Percentiles rank a stretch among this genome's conserved stretches.
Evolutionary conservation across 2,329 filamentous ascomycete species (phyloP).

Genomic region (Trichoderma guizhouense): DNA sequence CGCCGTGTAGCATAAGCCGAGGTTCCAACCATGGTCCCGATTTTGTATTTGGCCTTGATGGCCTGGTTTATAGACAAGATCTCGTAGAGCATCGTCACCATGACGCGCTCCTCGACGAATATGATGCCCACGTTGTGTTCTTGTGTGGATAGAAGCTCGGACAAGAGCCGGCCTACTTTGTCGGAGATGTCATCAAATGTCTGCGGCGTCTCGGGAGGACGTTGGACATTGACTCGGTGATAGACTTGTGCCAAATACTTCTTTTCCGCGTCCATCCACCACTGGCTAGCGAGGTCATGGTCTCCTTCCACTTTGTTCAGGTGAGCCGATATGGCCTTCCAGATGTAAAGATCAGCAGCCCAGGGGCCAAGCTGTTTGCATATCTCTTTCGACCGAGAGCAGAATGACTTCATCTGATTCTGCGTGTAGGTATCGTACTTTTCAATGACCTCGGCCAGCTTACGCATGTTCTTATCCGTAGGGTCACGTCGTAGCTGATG

Average conservation of each 20-base stretch:
- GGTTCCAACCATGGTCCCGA: slow-evolving; percentile 55
- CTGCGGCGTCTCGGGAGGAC: slow-evolving; percentile 20
- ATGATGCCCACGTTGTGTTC: slow-evolving; percentile 56
- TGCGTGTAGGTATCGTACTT: slow-evolving; percentile 50
- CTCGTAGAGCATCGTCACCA: slow-evolving; percentile 57
- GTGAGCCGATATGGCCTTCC: slow-evolving; percentile 41
- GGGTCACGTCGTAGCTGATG: slow-evolving; percentile 42
- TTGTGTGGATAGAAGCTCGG: slow-evolving; percentile 44
- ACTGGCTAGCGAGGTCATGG: slow-evolving; percentile 35
- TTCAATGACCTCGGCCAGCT: slow-evolving; percentile 38
- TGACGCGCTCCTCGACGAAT: slow-evolving; percentile 63
- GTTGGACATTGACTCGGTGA: slow-evolving; percentile 29
- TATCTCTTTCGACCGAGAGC: slow-evolving; percentile 48
- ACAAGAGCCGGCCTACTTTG: slow-evolving; percentile 56
- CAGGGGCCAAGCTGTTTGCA: slow-evolving; percentile 60
- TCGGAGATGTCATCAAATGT: slow-evolving; percentile 43
- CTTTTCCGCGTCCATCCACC: slow-evolving; percentile 50
- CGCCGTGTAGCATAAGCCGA: slow-evolving; percentile 38
- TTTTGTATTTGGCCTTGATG: slow-evolving; percentile 43
- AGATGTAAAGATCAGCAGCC: slow-evolving; percentile 66
- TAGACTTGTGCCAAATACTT: slow-evolving; percentile 52
- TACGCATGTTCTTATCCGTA: slow-evolving; percentile 39
- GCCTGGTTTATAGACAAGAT: slow-evolving; percentile 53
- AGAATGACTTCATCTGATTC: slow-evolving; percentile 55
- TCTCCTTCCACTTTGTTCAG: slow-evolving; percentile 24